Evolutionary conservation across 2,329 filamentous ascomycete species (phyloP).

Genomic region (Golovinomyces cichoracearum): DNA sequence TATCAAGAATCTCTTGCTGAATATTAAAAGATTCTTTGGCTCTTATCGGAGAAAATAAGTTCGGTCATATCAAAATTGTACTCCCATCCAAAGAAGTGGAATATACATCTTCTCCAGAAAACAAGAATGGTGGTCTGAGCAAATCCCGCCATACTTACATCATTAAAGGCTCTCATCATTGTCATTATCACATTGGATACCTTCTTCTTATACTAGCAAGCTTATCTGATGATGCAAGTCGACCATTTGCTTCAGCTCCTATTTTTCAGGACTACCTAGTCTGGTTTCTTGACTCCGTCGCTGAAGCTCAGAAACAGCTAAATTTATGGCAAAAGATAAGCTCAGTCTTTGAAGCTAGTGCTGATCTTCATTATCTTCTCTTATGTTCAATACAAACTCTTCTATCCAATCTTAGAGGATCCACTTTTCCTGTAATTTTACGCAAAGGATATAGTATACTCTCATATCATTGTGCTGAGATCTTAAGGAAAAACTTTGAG

Average conservation of each 20-base stretch:
- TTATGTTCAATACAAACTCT: conserved; percentile 9
- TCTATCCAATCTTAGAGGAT: conserved; percentile 6
- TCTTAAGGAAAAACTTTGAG: conserved; percentile 7
- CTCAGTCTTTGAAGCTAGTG: conserved; percentile 4
- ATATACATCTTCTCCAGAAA: conserved; percentile 2
- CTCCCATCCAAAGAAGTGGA: conserved; percentile 8
- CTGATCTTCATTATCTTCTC: conserved; percentile 2
- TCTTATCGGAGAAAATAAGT: conserved; percentile 7
- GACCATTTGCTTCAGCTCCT: conserved; percentile 10
- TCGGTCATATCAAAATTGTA: conserved; percentile 4
- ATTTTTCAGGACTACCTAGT: conserved; percentile 14
- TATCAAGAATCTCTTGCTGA: not conserved
- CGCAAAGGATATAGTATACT: conserved; percentile 13
- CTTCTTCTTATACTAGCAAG: conserved; percentile 12
- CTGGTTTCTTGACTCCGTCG: conserved; percentile 14
- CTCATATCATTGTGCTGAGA: conserved; percentile 9
- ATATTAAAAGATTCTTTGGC: conserved; percentile 8
- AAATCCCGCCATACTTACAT: conserved; percentile 7
- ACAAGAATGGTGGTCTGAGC: conserved; percentile 1
- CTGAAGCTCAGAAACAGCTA: conserved; percentile 7
- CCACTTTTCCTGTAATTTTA: conserved; percentile 7
- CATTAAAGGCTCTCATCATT: conserved; percentile 6
- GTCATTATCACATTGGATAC: conserved; percentile 10
- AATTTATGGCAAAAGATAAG: conserved; percentile 6
- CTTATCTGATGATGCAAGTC: conserved; percentile 10